Conservation (phyloP, 768 basidiomycete genomes). For the Leccinum variicolor region DNA sequence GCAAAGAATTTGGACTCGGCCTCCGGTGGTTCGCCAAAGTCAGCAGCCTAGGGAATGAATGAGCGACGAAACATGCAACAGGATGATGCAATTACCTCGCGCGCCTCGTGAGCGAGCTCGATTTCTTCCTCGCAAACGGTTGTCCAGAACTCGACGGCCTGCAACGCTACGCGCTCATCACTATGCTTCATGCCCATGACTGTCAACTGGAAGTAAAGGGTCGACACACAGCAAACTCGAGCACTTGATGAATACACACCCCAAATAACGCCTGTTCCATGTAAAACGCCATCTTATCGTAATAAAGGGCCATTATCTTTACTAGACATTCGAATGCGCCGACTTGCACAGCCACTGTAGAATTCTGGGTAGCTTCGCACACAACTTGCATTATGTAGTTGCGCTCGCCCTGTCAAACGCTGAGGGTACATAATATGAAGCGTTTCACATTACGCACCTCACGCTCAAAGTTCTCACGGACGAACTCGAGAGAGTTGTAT, state of each 20-base stretch:
- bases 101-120: constrained; percentile 85
- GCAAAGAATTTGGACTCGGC: constrained; percentile 89
- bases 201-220: constrained; percentile 60
- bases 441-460: constrained; percentile 57
- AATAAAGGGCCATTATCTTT: constrained; percentile 95
- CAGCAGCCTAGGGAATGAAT: constrained; percentile 59
- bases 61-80: neutral
- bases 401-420: constrained; percentile 75
- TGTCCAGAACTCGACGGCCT: constrained; percentile 99
- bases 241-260: constrained; percentile 45
- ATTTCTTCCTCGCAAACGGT: constrained; percentile 98
- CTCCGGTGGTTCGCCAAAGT: constrained; percentile 85
- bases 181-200: constrained; percentile 95
- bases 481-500: constrained; percentile 94
- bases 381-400: constrained; percentile 99
- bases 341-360: constrained; percentile 80
- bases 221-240: constrained; percentile 10
- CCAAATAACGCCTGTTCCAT: constrained; percentile 99
- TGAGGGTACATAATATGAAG: neutral
- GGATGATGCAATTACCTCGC: constrained; percentile 58
- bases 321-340: constrained; percentile 95
- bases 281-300: constrained; percentile 98
- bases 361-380: constrained; percentile 94
- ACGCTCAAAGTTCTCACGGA: constrained; percentile 95
- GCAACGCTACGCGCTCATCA: constrained; percentile 89